phyloP scores from a whole-genome alignment of 2,329 filamentous ascomycete genomes.

The Hypomyces rosellus region DNA sequence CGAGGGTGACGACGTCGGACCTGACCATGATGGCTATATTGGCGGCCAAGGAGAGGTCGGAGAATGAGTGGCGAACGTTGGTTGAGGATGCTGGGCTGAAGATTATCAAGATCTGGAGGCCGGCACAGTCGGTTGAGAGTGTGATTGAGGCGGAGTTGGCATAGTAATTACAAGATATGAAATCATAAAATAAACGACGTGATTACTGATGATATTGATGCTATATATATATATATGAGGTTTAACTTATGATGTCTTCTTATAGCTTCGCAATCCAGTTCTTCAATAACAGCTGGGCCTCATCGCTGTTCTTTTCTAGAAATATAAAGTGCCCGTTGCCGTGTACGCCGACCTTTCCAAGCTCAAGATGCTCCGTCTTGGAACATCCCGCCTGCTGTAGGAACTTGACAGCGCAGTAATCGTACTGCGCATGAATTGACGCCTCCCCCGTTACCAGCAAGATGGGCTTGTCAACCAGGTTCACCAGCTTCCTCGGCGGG shows the following conservation, averaged over 20 bases:
- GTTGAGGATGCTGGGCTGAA: conserved; percentile 19
- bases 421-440: conserved; percentile 39
- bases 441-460: conserved; percentile 31
- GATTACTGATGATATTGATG: neutral
- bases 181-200: no score
- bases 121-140: conserved; percentile 21
- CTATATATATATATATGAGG: neutral
- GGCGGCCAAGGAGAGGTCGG: conserved; percentile 26
- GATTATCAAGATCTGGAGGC: conserved; percentile 27
- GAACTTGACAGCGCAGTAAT: conserved; percentile 35
- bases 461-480: conserved; percentile 14
- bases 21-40: conserved; percentile 29
- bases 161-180: neutral
- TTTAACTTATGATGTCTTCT: neutral
- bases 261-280: conserved; percentile 16
- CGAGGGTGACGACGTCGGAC: conserved; percentile 27
- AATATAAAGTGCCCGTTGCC: conserved; percentile 45
- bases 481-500: neutral
- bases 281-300: conserved; percentile 24
- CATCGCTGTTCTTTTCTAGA: conserved; percentile 41
- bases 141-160: conserved; percentile 22
- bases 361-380: conserved; percentile 27
- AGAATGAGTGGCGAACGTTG: conserved; percentile 24
- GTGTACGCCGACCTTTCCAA: conserved; percentile 31
- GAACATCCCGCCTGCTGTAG: conserved; percentile 37